Evolutionary conservation across 805 yeast species (phyloP).

Genomic region (Metschnikowia kunwiensis): DNA sequence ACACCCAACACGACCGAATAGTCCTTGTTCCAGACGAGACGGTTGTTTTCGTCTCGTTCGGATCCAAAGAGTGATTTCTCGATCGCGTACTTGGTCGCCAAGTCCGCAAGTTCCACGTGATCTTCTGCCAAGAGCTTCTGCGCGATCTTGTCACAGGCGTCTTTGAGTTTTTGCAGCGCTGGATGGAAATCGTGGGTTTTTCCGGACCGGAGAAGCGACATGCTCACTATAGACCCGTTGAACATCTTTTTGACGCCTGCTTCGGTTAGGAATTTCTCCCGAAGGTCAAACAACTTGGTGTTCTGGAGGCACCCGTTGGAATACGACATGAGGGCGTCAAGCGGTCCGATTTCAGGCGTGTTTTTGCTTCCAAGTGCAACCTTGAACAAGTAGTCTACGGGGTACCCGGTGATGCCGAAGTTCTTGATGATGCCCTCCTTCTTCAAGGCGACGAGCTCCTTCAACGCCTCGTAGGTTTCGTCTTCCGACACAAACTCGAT

Average conservation of each 20-base stretch:
- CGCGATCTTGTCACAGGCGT: conserved; percentile 48
- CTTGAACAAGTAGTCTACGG: conserved; percentile 62
- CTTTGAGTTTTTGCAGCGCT: conserved; percentile 55
- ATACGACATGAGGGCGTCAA: conserved; percentile 78
- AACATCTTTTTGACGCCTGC: conserved; percentile 58
- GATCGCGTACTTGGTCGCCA: conserved; percentile 76
- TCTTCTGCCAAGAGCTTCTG: conserved; percentile 32
- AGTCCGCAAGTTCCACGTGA: conserved; percentile 67
- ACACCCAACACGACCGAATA: conserved; percentile 77
- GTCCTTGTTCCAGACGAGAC: conserved; percentile 23
- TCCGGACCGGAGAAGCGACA: conserved; percentile 75
- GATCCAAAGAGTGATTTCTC: conserved; percentile 34
- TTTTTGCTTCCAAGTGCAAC: conserved; percentile 40
- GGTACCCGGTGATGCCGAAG: conserved; percentile 86
- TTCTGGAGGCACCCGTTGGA: conserved; percentile 83
- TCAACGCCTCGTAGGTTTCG: conserved; percentile 60
- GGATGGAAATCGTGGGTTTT: conserved; percentile 80
- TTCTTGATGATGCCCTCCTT: conserved; percentile 57
- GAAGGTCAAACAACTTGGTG: conserved; percentile 45
- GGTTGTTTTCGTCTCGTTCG: conserved; percentile 7
- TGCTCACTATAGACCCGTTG: conserved; percentile 83
- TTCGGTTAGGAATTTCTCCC: conserved; percentile 47
- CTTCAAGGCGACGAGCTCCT: conserved; percentile 57
- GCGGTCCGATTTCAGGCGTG: conserved; percentile 48
- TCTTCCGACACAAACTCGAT: conserved; percentile 69